Evolutionary conservation across 805 yeast genomes (phyloP).

Genomic region (Wickerhamiella dianesei): DNA sequence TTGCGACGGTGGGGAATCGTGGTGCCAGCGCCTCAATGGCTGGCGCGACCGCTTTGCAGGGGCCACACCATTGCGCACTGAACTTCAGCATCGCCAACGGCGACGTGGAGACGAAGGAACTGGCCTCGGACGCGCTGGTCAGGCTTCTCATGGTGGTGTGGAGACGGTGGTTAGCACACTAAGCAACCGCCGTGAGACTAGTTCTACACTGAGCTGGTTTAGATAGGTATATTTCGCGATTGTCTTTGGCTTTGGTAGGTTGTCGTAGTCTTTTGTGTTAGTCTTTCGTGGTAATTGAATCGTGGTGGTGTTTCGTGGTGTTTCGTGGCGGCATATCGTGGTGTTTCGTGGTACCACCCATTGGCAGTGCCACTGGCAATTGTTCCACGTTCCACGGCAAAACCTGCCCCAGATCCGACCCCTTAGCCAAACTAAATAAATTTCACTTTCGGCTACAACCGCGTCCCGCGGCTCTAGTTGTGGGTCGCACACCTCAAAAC

Average conservation of each 20-base stretch:
- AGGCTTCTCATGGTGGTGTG: neutral
- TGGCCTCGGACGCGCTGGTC: neutral
- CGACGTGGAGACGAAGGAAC: neutral
- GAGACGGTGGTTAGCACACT: neutral
- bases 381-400: neutral
- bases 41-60: conserved; percentile 95
- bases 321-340: too few relatives aligned
- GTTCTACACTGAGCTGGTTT: too few relatives aligned
- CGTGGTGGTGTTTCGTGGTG: too few relatives aligned
- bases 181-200: neutral
- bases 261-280: too few relatives aligned
- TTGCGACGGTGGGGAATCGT: conserved; percentile 39
- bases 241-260: too few relatives aligned
- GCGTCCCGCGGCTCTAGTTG: too few relatives aligned
- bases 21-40: conserved; percentile 66
- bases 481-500: too few relatives aligned
- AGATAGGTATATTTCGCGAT: too few relatives aligned
- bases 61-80: conserved; percentile 95
- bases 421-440: too few relatives aligned
- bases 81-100: conserved; percentile 51
- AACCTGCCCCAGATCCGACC: too few relatives aligned
- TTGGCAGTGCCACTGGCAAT: neutral
- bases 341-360: neutral
- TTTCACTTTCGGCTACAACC: too few relatives aligned
- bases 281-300: too few relatives aligned